Percentiles rank a stretch among this genome's conserved stretches.
Evolutionary conservation across 805 yeast genomes (phyloP).

Genomic region (Candida nitratophila): DNA sequence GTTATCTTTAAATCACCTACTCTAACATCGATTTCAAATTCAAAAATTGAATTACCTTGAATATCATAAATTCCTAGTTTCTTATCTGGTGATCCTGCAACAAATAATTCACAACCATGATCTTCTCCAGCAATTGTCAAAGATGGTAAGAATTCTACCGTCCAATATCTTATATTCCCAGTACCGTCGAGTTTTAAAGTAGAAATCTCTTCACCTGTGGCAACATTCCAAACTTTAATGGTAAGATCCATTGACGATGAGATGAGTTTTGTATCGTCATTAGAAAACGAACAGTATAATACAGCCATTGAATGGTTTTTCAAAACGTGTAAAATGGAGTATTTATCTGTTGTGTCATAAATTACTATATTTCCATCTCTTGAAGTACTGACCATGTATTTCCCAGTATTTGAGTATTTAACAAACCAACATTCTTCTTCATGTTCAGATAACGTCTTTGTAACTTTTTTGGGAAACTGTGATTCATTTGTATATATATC

Average conservation of each 20-base stretch:
- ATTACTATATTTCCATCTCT: slow-evolving; percentile 57
- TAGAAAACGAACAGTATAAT: slow-evolving; percentile 69
- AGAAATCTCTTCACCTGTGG: slow-evolving; percentile 23
- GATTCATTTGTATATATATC: background rate
- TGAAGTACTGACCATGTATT: slow-evolving; percentile 69
- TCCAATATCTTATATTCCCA: slow-evolving; percentile 32
- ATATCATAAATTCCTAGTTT: slow-evolving; percentile 44
- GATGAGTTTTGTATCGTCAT: slow-evolving; percentile 57
- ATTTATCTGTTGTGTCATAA: slow-evolving; percentile 53
- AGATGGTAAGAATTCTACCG: slow-evolving; percentile 64
- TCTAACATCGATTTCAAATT: slow-evolving; percentile 29
- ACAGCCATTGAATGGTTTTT: slow-evolving; percentile 46
- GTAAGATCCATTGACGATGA: slow-evolving; percentile 68
- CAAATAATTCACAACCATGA: slow-evolving; percentile 35
- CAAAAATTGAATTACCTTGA: slow-evolving; percentile 18
- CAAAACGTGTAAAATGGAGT: slow-evolving; percentile 29
- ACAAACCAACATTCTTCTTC: slow-evolving; percentile 80
- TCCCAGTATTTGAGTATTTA: slow-evolving; percentile 72
- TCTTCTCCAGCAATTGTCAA: slow-evolving; percentile 11
- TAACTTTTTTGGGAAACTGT: slow-evolving; percentile 40
- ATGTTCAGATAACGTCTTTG: slow-evolving; percentile 45
- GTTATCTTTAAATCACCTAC: slow-evolving; percentile 66
- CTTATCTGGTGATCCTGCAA: slow-evolving; percentile 74
- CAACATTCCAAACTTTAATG: slow-evolving; percentile 63
- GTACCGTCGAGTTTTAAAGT: slow-evolving; percentile 3